phyloP scores from a whole-genome alignment of 805 yeast genomes.

The Myxozyma melibiosi region DNA sequence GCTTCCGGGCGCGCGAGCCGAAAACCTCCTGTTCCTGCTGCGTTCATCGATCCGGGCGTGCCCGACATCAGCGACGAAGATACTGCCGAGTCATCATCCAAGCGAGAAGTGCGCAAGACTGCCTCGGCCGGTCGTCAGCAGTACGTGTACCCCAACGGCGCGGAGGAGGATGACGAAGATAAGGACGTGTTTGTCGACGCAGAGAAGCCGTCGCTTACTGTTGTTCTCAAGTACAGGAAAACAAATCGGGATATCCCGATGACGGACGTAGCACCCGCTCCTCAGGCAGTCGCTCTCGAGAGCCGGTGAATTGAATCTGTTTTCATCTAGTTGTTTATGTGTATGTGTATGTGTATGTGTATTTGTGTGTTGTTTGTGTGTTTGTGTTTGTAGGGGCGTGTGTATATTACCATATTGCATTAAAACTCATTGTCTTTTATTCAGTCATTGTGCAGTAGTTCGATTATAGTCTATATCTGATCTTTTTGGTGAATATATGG shows the following conservation, averaged over 20 bases:
- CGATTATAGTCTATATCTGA: no score
- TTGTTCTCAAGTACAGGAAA: conserved; percentile 10
- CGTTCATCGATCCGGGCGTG: conserved; percentile 4
- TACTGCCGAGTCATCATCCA: not conserved
- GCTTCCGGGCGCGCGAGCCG: conserved; percentile 29
- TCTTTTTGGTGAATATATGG: no score
- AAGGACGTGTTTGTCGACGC: conserved; percentile 3
- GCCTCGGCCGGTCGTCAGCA: conserved; percentile 1
- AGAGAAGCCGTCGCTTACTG: not conserved
- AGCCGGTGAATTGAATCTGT: no score
- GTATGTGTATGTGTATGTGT: not conserved
- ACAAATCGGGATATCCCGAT: not conserved
- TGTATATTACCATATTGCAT: no score
- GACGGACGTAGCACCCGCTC: not conserved
- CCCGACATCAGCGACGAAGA: conserved; percentile 3
- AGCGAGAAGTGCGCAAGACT: not conserved
- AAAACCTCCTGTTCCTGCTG: conserved; percentile 12
- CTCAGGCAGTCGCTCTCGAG: not conserved
- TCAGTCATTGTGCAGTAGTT: no score
- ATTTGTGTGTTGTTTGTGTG: no score
- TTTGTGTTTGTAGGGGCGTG: no score
- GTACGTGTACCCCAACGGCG: conserved; percentile 7
- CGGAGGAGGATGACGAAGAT: conserved; percentile 13
- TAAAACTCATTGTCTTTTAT: no score
- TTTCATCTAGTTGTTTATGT: not conserved